phyloP scores from a whole-genome alignment of 1,139 yeast genomes.

The Lodderomyces oxycetoniae region DNA sequence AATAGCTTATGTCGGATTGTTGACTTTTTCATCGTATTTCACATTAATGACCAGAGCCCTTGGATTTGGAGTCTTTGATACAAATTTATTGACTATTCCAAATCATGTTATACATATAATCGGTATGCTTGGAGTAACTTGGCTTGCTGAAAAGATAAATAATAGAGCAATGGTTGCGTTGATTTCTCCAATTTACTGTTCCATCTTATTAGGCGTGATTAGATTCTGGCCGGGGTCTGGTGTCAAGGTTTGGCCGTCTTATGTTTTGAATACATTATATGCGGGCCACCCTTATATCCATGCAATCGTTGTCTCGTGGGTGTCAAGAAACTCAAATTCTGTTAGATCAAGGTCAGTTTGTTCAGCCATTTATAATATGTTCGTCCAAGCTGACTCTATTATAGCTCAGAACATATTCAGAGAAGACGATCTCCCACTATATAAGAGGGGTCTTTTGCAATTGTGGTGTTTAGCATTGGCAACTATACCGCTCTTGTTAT shows the following conservation, averaged over 20 bases:
- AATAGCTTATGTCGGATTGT: conserved; percentile 39
- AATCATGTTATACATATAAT: conserved; percentile 12
- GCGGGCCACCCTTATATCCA: conserved; percentile 48
- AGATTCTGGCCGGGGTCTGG: conserved; percentile 50
- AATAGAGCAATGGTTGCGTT: conserved; percentile 32
- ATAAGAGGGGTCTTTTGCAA: conserved; percentile 46
- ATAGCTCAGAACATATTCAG: conserved; percentile 51
- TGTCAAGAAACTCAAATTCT: conserved; percentile 56
- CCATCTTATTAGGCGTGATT: conserved; percentile 38
- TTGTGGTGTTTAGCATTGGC: conserved; percentile 16
- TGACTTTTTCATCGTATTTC: conserved; percentile 22
- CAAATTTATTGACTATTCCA: conserved; percentile 55
- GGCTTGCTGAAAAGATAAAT: conserved; percentile 33
- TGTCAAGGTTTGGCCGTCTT: conserved; percentile 48
- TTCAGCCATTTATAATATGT: conserved; percentile 54
- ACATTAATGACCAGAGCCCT: conserved; percentile 41
- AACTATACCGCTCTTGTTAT: conserved; percentile 18
- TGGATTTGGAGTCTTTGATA: conserved; percentile 53
- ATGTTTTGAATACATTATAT: conserved; percentile 41
- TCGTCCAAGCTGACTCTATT: conserved; percentile 52
- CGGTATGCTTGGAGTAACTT: conserved; percentile 34
- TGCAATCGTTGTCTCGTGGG: conserved; percentile 57
- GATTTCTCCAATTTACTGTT: conserved; percentile 32
- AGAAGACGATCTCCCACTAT: conserved; percentile 52
- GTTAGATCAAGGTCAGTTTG: conserved; percentile 49